Conservation (phyloP, 345 rosid species). For the Gossypium thurberi region DNA sequence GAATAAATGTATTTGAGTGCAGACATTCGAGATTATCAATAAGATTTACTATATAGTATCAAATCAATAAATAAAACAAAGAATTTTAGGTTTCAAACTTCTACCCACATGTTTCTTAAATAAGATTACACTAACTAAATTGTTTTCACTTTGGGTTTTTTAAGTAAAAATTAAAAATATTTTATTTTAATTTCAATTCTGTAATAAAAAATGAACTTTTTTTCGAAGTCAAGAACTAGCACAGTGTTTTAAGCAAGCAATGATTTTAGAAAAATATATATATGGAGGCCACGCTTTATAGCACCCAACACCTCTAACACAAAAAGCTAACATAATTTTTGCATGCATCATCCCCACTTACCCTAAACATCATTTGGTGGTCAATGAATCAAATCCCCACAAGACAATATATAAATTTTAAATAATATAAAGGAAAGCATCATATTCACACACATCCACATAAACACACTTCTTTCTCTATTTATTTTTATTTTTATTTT, state of each 20-base stretch:
- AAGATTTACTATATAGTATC: no score
- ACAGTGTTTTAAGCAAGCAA: neutral
- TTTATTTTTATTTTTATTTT: neutral
- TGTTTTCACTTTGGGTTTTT: no score
- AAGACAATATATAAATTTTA: no score
- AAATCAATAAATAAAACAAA: no score
- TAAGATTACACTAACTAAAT: no score
- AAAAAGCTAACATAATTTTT: slow-evolving; percentile 2
- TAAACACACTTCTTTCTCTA: neutral
- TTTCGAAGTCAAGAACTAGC: neutral
- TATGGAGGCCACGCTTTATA: slow-evolving; percentile 29
- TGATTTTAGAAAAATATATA: neutral
- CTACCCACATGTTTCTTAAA: no score
- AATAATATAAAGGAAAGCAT: neutral
- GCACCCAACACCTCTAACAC: slow-evolving; percentile 15
- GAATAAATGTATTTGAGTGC: neutral
- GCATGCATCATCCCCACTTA: slow-evolving; percentile 36
- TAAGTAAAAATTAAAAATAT: no score
- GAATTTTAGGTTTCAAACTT: neutral
- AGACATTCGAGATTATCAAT: neutral
- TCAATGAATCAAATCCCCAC: slow-evolving; percentile 18
- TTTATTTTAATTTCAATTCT: no score
- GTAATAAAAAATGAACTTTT: no score
- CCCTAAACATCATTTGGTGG: slow-evolving; percentile 28
- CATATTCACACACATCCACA: slow-evolving; percentile 6